Evolutionary conservation across 1,284 basidiomycete genomes (phyloP).

Genomic region (Exobasidium cylindrosporum): DNA sequence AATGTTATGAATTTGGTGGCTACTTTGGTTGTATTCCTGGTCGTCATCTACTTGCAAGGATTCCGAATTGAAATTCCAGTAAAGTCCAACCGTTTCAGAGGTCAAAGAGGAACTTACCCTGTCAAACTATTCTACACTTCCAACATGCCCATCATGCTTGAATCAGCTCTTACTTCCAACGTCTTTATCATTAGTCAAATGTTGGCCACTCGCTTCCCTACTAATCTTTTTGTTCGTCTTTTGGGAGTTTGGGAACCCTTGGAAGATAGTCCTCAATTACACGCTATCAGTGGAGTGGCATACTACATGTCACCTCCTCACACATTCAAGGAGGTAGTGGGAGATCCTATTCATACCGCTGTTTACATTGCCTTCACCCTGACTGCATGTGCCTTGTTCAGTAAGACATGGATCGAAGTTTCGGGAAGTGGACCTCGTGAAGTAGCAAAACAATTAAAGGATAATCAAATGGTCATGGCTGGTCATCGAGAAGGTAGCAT

Average conservation of each 20-base stretch:
- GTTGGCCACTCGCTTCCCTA: slow-evolving; percentile 81
- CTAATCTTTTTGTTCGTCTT: slow-evolving; percentile 82
- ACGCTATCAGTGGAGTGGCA: slow-evolving; percentile 84
- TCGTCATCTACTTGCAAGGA: slow-evolving; percentile 96
- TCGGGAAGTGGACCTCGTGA: slow-evolving; percentile 92
- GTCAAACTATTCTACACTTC: slow-evolving; percentile 98
- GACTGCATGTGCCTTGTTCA: slow-evolving; percentile 91
- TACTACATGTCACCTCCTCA: slow-evolving; percentile 98
- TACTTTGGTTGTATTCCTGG: slow-evolving; percentile 84
- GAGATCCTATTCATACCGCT: slow-evolving; percentile 89
- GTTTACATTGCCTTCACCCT: slow-evolving; percentile 91
- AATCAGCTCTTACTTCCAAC: slow-evolving; percentile 88
- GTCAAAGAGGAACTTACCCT: slow-evolving; percentile 90
- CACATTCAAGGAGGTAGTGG: slow-evolving; percentile 77
- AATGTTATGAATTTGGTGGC: slow-evolving; percentile 97
- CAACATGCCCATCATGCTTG: slow-evolving; percentile 99
- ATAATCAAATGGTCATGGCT: slow-evolving; percentile 98
- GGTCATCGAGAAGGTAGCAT: slow-evolving; percentile 94
- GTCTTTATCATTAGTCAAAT: slow-evolving; percentile 96
- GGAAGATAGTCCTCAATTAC: slow-evolving; percentile 87
- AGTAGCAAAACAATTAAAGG: slow-evolving; percentile 96
- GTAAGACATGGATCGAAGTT: slow-evolving; percentile 99
- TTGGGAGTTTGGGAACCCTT: slow-evolving; percentile 96
- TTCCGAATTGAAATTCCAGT: slow-evolving; percentile 99
- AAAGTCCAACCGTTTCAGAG: slow-evolving; percentile 92